A percentile compares a stretch with the other conserved stretches of the same genome.
Evolutionary conservation across 2,329 filamentous ascomycete species (phyloP).

Genomic region (Thermoascus crustaceus): DNA sequence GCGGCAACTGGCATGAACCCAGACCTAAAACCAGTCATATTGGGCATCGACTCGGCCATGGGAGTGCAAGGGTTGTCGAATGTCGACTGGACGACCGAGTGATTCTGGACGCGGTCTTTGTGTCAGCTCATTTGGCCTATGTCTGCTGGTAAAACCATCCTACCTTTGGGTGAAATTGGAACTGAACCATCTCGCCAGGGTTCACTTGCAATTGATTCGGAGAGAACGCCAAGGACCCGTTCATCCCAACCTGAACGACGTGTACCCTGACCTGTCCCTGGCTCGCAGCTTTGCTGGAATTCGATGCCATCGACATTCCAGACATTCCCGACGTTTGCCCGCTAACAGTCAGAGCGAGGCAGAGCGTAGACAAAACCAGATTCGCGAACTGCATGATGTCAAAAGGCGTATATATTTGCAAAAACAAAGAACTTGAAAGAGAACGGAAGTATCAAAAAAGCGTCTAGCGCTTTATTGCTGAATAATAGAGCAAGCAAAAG

Average conservation of each 20-base stretch:
- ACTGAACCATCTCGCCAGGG: constrained; percentile 48
- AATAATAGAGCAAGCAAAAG: too few species aligned
- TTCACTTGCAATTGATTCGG: constrained; percentile 58
- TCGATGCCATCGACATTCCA: background rate
- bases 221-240: constrained; percentile 50
- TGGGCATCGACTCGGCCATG: constrained; percentile 45
- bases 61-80: constrained; percentile 65
- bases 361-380: background rate
- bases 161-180: constrained; percentile 44
- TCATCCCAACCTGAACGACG: constrained; percentile 56
- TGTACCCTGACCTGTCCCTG: constrained; percentile 42
- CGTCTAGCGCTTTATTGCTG: constrained; percentile 2
- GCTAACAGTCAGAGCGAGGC: background rate
- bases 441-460: background rate
- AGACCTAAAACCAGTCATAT: constrained; percentile 52
- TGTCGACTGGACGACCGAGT: constrained; percentile 70
- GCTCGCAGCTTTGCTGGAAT: background rate
- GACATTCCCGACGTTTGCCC: background rate
- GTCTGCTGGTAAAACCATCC: constrained; percentile 2
- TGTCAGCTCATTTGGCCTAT: background rate
- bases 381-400: background rate
- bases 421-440: background rate
- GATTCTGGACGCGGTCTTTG: constrained; percentile 55
- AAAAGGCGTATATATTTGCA: background rate
- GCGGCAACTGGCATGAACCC: constrained; percentile 45